Evolutionary conservation across 176 grass and related monocot genomes (phyloP), one percentile per base, ranked within the genome.

Genomic region (Bolboschoenus planiculmis): DNA sequence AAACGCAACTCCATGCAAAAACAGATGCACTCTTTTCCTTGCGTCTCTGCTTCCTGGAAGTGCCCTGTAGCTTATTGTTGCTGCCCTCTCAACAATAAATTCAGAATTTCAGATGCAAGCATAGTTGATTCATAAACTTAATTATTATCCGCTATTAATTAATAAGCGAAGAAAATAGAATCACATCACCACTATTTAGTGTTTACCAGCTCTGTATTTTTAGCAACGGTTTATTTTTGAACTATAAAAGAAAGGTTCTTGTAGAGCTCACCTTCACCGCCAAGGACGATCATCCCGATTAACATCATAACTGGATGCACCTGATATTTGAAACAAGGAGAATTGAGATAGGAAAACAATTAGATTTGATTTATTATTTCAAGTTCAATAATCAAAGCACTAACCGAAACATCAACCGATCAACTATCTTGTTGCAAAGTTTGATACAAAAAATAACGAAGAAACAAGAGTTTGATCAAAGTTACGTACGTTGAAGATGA

Each of bases 261-360:
- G 3, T 86, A 23, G 64, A 30, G 72, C 39, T 87, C 23, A 93
- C 91, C 96, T 72, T 97, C 94, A 0, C 88, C 87, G 55, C 50
- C 94, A 78, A 97, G n/a, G 81, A 94, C 72, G 74, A 97, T 61
- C 81, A 88, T 56, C 53, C 94, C 92, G 27, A 89, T 54, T 21
- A 91, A 5, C 94, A 97, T 97, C 14, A 94, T 81, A 63, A 94
- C 92, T 7, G 94, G 94, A 86, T 97, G 94, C 9, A 93, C 87
- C 91, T 95, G 75, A 75, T 79, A 31, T 47, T 48, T 3, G 37
- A 46, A 88, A 31, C 27, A 81, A 79, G 4, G 33, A 39, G 24
- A 76, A n/a, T 57, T 48, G 20, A 78, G 20, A 10, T n/a, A 20
- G 31, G 81, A 10, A 48, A 10, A 39, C 20, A 47, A 4, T 18